Conservation (phyloP, 2,329 filamentous ascomycete species). For the Aspergillus eucalypticola region DNA sequence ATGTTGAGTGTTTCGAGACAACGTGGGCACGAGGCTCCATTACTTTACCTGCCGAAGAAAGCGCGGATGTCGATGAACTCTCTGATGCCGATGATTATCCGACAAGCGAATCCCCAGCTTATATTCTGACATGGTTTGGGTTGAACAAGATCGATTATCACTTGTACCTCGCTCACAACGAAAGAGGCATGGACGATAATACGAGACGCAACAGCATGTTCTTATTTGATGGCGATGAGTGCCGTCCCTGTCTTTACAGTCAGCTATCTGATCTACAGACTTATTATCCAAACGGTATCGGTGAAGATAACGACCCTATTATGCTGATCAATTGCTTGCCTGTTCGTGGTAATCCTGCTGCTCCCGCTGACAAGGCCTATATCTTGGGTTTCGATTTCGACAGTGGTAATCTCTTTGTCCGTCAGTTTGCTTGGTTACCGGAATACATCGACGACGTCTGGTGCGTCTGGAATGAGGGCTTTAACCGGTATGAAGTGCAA, state of each 20-base stretch:
- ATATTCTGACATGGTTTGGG: conserved; percentile 25
- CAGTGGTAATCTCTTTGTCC: conserved; percentile 24
- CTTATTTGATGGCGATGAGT: conserved; percentile 28
- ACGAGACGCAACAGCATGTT: conserved; percentile 24
- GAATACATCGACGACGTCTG: conserved; percentile 25
- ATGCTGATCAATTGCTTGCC: conserved; percentile 28
- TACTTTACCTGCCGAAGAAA: no score
- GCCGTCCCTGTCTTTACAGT: conserved; percentile 24
- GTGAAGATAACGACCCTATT: conserved; percentile 13
- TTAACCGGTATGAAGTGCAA: conserved; percentile 24
- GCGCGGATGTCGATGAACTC: background rate
- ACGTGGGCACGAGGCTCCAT: background rate
- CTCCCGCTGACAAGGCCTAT: conserved; percentile 14
- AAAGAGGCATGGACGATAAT: conserved; percentile 21
- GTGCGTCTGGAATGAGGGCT: conserved; percentile 30
- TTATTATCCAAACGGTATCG: conserved; percentile 14
- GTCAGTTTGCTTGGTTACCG: conserved; percentile 28
- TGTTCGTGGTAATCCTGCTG: conserved; percentile 18
- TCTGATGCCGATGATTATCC: background rate
- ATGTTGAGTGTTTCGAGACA: background rate
- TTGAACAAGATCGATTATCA: conserved; percentile 37
- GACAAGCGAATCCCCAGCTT: conserved; percentile 8
- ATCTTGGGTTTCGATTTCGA: conserved; percentile 32
- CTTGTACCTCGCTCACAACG: conserved; percentile 31
- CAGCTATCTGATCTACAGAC: conserved; percentile 21